These are phyloP conservation scores for Phylloporus scabripes DNA, from an alignment of 768 basidiomycete species.

Conservation along the genomic window DNA sequence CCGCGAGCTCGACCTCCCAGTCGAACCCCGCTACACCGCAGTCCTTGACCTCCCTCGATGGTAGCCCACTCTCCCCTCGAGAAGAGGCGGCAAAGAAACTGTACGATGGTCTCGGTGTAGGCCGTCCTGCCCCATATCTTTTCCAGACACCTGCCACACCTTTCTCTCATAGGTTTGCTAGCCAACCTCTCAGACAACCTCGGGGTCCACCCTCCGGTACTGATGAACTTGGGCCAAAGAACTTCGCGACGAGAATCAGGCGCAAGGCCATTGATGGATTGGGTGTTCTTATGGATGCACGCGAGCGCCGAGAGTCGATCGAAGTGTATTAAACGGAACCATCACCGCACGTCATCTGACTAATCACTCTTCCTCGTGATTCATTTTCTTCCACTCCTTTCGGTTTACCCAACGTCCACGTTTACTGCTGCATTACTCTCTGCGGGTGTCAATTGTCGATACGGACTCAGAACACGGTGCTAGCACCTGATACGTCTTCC, in stretches of 20 bases:
- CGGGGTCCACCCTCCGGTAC: conserved; percentile 81
- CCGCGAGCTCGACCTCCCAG: conserved; percentile 52
- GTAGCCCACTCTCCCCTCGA: conserved; percentile 67
- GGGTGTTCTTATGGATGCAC: conserved; percentile 72
- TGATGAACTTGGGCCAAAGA: conserved; percentile 83
- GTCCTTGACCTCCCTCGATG: conserved; percentile 53
- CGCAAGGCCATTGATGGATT: conserved; percentile 80
- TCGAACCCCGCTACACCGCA: conserved; percentile 77
- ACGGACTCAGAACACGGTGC: conserved; percentile 22
- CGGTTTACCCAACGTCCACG: conserved; percentile 6
- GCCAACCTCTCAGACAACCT: conserved; percentile 79
- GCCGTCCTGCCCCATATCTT: conserved; percentile 49
- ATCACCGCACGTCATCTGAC: conserved; percentile 6
- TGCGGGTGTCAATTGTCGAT: conserved; percentile 10
- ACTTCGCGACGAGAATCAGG: conserved; percentile 82
- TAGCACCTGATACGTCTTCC: conserved; percentile 20
- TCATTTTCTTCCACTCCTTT: conserved; percentile 19
- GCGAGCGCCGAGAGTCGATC: conserved; percentile 71
- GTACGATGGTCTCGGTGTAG: conserved; percentile 85
- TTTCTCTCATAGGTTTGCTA: conserved; percentile 51
- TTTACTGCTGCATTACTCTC: conserved; percentile 10
- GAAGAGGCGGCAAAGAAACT: conserved; percentile 84
- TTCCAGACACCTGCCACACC: conserved; percentile 16
- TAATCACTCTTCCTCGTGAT: conserved; percentile 6
- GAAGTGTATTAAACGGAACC: conserved; percentile 52